These are phyloP conservation scores for Saprolegnia parasitica DNA, from an alignment of 352 stramenopile genomes.

Conservation along the genomic window DNA sequence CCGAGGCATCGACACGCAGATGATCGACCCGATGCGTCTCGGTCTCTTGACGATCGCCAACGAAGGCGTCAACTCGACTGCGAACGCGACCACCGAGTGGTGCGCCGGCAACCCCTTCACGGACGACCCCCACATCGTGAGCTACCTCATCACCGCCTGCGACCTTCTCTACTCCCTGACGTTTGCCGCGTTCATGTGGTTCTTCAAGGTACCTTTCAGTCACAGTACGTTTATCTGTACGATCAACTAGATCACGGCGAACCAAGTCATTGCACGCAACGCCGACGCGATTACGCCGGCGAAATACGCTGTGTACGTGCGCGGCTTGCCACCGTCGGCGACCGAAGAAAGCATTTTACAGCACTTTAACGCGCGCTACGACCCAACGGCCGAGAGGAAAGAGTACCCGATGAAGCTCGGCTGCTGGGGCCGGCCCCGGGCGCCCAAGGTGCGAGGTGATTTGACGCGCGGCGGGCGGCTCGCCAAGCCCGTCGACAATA, in stretches of 20 bases:
- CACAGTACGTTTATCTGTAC: no score
- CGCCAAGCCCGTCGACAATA: constrained; percentile 43
- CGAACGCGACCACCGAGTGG: constrained; percentile 44
- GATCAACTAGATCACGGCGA: background rate
- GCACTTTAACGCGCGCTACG: constrained; percentile 74
- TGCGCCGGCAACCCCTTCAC: constrained; percentile 69
- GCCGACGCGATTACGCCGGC: constrained; percentile 73
- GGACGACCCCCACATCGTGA: constrained; percentile 45
- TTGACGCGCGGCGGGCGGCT: constrained; percentile 13
- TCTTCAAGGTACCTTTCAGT: constrained; percentile 38
- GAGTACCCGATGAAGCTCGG: constrained; percentile 57
- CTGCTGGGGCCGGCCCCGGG: constrained; percentile 44
- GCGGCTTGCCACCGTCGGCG: constrained; percentile 58
- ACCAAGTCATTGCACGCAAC: background rate
- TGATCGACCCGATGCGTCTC: constrained; percentile 65
- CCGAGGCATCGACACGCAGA: constrained; percentile 57
- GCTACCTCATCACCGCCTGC: constrained; percentile 70
- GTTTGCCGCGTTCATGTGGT: constrained; percentile 60
- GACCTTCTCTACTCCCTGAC: constrained; percentile 61
- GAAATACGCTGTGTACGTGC: constrained; percentile 79
- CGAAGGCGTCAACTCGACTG: constrained; percentile 62
- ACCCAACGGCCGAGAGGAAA: constrained; percentile 58
- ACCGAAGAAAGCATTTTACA: constrained; percentile 59
- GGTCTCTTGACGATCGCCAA: constrained; percentile 73
- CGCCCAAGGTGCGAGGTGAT: constrained; percentile 36